Percentiles rank a stretch among this genome's conserved stretches.
phyloP scores from a whole-genome alignment of 495 filamentous ascomycete genomes.

The Hypomontagnella monticulosa region DNA sequence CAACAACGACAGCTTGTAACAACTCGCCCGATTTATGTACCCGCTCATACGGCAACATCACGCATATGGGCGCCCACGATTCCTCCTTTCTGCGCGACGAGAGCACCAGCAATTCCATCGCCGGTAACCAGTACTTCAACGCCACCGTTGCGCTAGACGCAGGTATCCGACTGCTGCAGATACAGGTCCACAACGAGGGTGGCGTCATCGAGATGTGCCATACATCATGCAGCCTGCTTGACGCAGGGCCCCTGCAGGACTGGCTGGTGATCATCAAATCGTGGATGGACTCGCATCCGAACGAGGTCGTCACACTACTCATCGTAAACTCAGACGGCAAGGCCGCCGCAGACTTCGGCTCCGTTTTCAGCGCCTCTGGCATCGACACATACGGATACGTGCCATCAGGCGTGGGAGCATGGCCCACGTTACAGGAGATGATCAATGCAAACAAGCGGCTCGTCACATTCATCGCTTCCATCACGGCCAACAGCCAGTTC shows the following conservation, averaged over 20 bases:
- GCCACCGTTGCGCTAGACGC: slow-evolving; percentile 71
- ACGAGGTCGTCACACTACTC: slow-evolving; percentile 76
- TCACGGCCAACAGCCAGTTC: slow-evolving; percentile 57
- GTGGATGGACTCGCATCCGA: slow-evolving; percentile 72
- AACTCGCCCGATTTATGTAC: slow-evolving; percentile 70
- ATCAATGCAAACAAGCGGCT: slow-evolving; percentile 68
- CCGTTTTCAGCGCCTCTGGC: slow-evolving; percentile 63
- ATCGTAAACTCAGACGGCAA: slow-evolving; percentile 73
- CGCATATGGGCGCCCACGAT: slow-evolving; percentile 76
- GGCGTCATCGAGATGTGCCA: slow-evolving; percentile 71
- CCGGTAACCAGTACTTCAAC: slow-evolving; percentile 74
- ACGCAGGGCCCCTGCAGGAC: slow-evolving; percentile 66
- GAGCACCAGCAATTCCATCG: slow-evolving; percentile 61
- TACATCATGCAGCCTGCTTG: slow-evolving; percentile 69
- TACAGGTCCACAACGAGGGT: slow-evolving; percentile 68
- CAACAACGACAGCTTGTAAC: slow-evolving; percentile 65
- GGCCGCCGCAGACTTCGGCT: slow-evolving; percentile 58
- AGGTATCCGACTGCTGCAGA: slow-evolving; percentile 75
- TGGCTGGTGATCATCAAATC: slow-evolving; percentile 67
- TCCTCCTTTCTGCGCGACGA: slow-evolving; percentile 68
- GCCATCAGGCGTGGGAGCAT: slow-evolving; percentile 52
- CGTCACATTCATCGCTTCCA: slow-evolving; percentile 69
- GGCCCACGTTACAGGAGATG: slow-evolving; percentile 72
- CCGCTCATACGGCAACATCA: slow-evolving; percentile 70
- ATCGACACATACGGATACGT: slow-evolving; percentile 68